Percentiles rank a stretch among this genome's conserved stretches.
Conservation (phyloP, 306 rosid genomes). For the Elaeagnus macrophylla region DNA sequence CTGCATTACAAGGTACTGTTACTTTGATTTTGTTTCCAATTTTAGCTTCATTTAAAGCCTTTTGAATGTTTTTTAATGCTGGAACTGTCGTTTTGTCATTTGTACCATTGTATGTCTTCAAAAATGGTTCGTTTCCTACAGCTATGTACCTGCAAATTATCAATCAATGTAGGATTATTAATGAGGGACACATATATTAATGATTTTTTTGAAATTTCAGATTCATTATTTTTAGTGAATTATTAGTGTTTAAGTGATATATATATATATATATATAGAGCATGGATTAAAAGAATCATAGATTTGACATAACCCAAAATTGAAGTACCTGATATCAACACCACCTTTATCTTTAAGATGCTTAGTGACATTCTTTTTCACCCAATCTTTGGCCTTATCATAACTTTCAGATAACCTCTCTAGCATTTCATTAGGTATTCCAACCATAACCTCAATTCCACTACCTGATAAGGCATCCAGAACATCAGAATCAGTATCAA, state of each 20-base stretch:
- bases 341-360: constrained; percentile 34
- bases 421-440: constrained; percentile 60
- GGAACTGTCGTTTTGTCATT: constrained; percentile 32
- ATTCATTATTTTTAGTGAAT: too few relatives aligned
- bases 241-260: too few relatives aligned
- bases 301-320: neutral
- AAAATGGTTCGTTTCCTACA: constrained; percentile 79
- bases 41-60: constrained; percentile 51
- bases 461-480: constrained; percentile 50
- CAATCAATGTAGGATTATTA: neutral
- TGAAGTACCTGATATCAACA: constrained; percentile 46
- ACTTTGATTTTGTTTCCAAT: constrained; percentile 43
- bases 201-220: too few relatives aligned
- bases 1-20: constrained; percentile 60
- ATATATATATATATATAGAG: too few relatives aligned
- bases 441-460: constrained; percentile 57
- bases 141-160: constrained; percentile 40
- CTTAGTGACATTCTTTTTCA: constrained; percentile 45
- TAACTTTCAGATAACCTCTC: constrained; percentile 15
- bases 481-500: constrained; percentile 56
- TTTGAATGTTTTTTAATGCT: constrained; percentile 61
- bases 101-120: constrained; percentile 46
- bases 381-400: constrained; percentile 42
- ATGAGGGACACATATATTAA: too few relatives aligned
- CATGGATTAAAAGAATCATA: too few relatives aligned